These are phyloP conservation scores for Niebla homalea DNA, from an alignment of 495 filamentous ascomycete genomes.

Conservation along the genomic window DNA sequence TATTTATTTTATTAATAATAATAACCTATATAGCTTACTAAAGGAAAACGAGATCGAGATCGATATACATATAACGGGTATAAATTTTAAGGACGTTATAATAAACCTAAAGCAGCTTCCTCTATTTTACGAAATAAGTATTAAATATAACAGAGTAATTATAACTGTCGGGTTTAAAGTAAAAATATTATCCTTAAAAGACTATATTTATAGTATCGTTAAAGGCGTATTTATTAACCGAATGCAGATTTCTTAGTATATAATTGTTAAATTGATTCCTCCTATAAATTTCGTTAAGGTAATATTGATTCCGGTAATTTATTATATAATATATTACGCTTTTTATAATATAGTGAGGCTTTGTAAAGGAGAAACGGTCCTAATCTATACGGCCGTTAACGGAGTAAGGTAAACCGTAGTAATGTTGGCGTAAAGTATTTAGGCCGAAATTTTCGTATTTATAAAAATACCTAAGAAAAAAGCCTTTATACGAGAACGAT, in stretches of 20 bases:
- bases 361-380: not conserved
- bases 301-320: not conserved
- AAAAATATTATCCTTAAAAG: too few relatives aligned
- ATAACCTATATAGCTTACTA: slow-evolving; percentile 23
- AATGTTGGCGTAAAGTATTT: too few relatives aligned
- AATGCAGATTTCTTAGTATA: too few relatives aligned
- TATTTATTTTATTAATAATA: slow-evolving; percentile 36
- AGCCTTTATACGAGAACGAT: too few relatives aligned
- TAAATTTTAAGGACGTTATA: slow-evolving; percentile 27
- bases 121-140: slow-evolving; percentile 27
- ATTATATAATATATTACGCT: not conserved
- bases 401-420: not conserved
- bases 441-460: too few relatives aligned
- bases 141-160: slow-evolving; percentile 43
- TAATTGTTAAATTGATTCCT: slow-evolving; percentile 20
- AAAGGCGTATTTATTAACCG: too few relatives aligned
- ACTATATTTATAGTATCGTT: too few relatives aligned
- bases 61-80: not conserved
- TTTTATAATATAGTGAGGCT: not conserved
- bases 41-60: slow-evolving; percentile 28
- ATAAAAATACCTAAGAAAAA: too few relatives aligned
- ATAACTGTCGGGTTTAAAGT: slow-evolving; percentile 30
- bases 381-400: not conserved
- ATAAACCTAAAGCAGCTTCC: slow-evolving; percentile 25
- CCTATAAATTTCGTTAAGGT: not conserved